Conservation (phyloP, 2,329 filamentous ascomycete genomes). For the Aspergillus ibericus region DNA sequence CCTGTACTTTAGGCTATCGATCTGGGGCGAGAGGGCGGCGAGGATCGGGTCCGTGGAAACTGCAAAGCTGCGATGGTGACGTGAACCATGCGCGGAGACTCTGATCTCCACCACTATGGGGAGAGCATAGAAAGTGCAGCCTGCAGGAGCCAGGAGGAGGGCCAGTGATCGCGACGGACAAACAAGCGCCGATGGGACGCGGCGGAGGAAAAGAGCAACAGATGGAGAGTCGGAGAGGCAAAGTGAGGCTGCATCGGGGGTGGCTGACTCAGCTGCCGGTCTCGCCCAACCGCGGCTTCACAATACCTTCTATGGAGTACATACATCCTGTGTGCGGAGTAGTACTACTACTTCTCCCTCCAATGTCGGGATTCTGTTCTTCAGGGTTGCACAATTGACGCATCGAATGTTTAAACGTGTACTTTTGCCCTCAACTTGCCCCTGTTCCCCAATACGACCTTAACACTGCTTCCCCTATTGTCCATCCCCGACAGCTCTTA, state of each 20-base stretch:
- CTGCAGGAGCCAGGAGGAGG: neutral
- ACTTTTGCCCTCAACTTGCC: neutral
- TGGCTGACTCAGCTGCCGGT: neutral
- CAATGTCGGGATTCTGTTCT: too few relatives aligned
- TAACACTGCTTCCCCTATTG: too few relatives aligned
- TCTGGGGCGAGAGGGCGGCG: neutral
- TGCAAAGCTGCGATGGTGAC: neutral
- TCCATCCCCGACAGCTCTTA: neutral
- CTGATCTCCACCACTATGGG: conserved; percentile 13
- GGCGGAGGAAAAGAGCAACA: neutral
- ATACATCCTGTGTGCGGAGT: too few relatives aligned
- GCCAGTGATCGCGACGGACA: neutral
- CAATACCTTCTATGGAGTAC: too few relatives aligned
- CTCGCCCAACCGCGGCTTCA: too few relatives aligned
- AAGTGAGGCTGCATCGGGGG: conserved; percentile 2
- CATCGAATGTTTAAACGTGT: too few relatives aligned
- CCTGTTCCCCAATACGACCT: too few relatives aligned
- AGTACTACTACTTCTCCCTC: too few relatives aligned
- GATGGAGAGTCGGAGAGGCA: neutral
- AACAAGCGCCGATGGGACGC: neutral
- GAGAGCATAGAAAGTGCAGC: neutral
- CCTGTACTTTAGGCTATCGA: neutral
- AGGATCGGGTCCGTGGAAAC: neutral
- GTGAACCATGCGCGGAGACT: conserved; percentile 1
- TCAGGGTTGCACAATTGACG: too few relatives aligned